A percentile compares a stretch with the other conserved stretches of the same genome.
phyloP scores from a whole-genome alignment of 805 yeast genomes.

The Monosporozyma servazzii region DNA sequence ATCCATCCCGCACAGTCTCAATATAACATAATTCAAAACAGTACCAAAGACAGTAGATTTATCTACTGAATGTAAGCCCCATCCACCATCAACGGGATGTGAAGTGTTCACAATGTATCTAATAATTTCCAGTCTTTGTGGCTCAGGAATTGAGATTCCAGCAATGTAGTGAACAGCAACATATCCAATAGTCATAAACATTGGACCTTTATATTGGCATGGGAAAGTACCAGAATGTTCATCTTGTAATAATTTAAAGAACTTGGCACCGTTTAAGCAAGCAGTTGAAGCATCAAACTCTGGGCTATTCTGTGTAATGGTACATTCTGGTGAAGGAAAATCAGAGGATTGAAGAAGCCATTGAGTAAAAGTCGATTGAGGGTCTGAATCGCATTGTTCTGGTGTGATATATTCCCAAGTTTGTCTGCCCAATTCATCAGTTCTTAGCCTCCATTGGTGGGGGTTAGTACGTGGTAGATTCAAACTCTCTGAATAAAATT shows the following conservation, averaged over 20 bases:
- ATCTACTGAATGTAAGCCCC: conserved; percentile 93
- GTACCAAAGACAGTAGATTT: conserved; percentile 96
- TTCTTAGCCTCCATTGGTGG: conserved; percentile 61
- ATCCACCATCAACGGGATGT: conserved; percentile 99
- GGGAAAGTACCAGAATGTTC: conserved; percentile 77
- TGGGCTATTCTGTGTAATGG: conserved; percentile 13
- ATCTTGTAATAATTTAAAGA: conserved; percentile 64
- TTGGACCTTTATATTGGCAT: conserved; percentile 91
- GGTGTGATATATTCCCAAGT: conserved; percentile 60
- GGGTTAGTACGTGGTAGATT: conserved; percentile 64
- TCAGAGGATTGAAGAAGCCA: conserved; percentile 40
- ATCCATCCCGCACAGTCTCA: conserved; percentile 71
- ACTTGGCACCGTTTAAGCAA: conserved; percentile 65
- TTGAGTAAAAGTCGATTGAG: conserved; percentile 49
- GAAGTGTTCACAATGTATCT: conserved; percentile 85
- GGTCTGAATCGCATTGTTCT: conserved; percentile 32
- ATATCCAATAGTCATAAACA: conserved; percentile 92
- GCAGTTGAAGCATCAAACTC: conserved; percentile 44
- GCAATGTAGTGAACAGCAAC: conserved; percentile 67
- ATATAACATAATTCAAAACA: conserved; percentile 68
- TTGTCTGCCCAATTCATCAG: conserved; percentile 67
- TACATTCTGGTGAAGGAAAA: conserved; percentile 33
- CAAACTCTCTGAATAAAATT: conserved; percentile 56
- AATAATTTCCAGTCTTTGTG: conserved; percentile 57
- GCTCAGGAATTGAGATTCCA: conserved; percentile 57